Base-by-base conservation (phyloP, 768 basidiomycete species). In the Lactarius pseudohatsudake region DNA sequence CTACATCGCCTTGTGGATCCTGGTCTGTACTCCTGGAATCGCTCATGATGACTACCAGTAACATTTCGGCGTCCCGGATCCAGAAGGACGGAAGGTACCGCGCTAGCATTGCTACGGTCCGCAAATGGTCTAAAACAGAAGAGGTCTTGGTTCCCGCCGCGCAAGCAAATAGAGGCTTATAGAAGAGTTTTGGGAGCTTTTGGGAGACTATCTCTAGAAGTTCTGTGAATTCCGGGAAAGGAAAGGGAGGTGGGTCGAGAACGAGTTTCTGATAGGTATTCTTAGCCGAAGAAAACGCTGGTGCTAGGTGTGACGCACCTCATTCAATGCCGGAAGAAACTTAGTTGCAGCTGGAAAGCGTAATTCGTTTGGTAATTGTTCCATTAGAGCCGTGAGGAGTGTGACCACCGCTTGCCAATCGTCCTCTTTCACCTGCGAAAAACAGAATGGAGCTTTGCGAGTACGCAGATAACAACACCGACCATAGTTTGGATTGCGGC, bases 61-160 rank as follows among this genome's bases (percentile, higher is more conserved):
- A 77, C 90, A 92, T 92, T 70, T 91, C 90, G 7, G 85, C 79
- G 73, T 91, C 86, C 28, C 82, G 80, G 8, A 80, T 79, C 89
- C 88, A 91, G 70, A 87, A 85, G 66, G 86, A 85, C 2, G 83
- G 80, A 18, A 90, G 76, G 71, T 84, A 83, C 36, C 79, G 81
- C 5, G 84, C 78, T 62, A 89, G 70, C 2, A 82, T 79, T 16
- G 79, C 76, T 56, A 92, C 73, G 4, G 81, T 79, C 55, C 84
- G 81, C 0, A 91, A 80, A 66, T 90, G 84, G 61, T 83, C 84
- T 13, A 84, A 79, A 11, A 89, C 79, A 13, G 13, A 82, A 79
- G n/a, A 82, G 72, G 62, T 86, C 86, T 70, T 88, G 53, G 80
- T 79, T 0, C 88, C 85, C 2, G 85, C 84, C 0, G 90, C 88